Conservation (phyloP, 2,329 filamentous ascomycete genomes). For the Leptographium lundbergii region DNA sequence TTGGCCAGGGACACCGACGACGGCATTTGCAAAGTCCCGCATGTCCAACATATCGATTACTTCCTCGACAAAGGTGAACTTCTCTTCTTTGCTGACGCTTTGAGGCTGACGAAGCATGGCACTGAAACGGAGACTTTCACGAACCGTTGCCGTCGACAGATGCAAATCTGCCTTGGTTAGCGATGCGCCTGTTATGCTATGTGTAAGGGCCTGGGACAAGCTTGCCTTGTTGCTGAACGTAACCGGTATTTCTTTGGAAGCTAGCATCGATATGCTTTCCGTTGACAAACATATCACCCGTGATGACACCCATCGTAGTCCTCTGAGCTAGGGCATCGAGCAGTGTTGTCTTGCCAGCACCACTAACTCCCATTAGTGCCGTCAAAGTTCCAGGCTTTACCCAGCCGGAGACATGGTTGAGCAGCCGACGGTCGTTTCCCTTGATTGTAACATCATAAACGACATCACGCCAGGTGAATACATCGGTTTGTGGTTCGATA, state of each 20-base stretch:
- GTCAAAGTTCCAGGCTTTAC: slow-evolving; percentile 85
- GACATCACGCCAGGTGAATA: slow-evolving; percentile 79
- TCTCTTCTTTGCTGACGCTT: slow-evolving; percentile 58
- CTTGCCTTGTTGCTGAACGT: slow-evolving; percentile 69
- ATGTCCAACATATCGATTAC: slow-evolving; percentile 87
- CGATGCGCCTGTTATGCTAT: not conserved
- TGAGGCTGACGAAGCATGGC: slow-evolving; percentile 75
- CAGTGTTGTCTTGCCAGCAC: slow-evolving; percentile 84
- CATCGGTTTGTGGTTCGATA: slow-evolving; percentile 49
- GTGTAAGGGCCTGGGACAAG: not conserved
- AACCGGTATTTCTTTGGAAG: slow-evolving; percentile 85
- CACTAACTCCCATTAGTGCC: slow-evolving; percentile 84
- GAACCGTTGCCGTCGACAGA: slow-evolving; percentile 68
- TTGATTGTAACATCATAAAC: slow-evolving; percentile 73
- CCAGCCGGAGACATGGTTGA: slow-evolving; percentile 83
- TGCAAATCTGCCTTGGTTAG: slow-evolving; percentile 46
- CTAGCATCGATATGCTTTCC: slow-evolving; percentile 58
- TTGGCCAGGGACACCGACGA: slow-evolving; percentile 83
- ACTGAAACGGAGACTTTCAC: slow-evolving; percentile 77
- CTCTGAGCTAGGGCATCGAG: slow-evolving; percentile 76
- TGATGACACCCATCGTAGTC: slow-evolving; percentile 79
- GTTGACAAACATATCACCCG: slow-evolving; percentile 64
- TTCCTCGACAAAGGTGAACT: slow-evolving; percentile 81
- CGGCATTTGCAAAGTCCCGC: slow-evolving; percentile 77
- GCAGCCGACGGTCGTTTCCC: slow-evolving; percentile 58